Conservation (phyloP, 2,329 filamentous ascomycete species). For the Aspergillus alliaceus region DNA sequence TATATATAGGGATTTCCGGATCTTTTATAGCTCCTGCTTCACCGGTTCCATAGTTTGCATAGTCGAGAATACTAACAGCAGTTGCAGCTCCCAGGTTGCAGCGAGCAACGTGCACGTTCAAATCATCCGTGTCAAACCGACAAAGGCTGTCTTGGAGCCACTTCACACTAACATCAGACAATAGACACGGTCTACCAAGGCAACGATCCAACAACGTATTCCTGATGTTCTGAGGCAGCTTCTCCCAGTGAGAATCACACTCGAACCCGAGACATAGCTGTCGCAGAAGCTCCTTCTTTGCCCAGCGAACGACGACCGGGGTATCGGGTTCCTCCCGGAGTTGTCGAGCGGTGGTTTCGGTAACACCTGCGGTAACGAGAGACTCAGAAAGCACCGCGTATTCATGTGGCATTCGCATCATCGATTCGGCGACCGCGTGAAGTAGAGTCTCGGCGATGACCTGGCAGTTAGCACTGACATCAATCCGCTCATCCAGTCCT, state of each 20-base stretch:
- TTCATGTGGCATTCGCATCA: slow-evolving; percentile 37
- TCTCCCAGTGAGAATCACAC: slow-evolving; percentile 54
- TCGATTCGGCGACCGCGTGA: slow-evolving; percentile 37
- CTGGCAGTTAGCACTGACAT: slow-evolving; percentile 37
- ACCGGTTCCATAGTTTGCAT: slow-evolving; percentile 29
- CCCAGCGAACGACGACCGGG: slow-evolving; percentile 39
- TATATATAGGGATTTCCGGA: slow-evolving; percentile 27
- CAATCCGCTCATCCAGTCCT: slow-evolving; percentile 29
- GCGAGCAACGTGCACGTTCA: slow-evolving; percentile 48
- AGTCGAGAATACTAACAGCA: slow-evolving; percentile 32
- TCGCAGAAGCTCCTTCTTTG: slow-evolving; percentile 48
- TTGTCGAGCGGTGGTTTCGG: slow-evolving; percentile 33
- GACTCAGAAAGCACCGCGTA: slow-evolving; percentile 36
- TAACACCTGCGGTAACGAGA: slow-evolving; percentile 34
- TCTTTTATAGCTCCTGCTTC: slow-evolving; percentile 25
- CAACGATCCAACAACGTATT: slow-evolving; percentile 49
- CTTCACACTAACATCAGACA: slow-evolving; percentile 42
- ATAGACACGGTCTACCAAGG: slow-evolving; percentile 41
- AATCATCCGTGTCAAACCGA: slow-evolving; percentile 34
- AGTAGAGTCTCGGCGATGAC: slow-evolving; percentile 41
- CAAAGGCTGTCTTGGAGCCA: slow-evolving; percentile 47
- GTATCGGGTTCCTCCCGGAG: slow-evolving; percentile 39
- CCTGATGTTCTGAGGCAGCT: slow-evolving; percentile 48
- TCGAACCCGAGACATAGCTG: slow-evolving; percentile 52
- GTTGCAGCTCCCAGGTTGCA: slow-evolving; percentile 50